phyloP scores from a whole-genome alignment of 179 eudicot genomes.

The Silene coronaria region DNA sequence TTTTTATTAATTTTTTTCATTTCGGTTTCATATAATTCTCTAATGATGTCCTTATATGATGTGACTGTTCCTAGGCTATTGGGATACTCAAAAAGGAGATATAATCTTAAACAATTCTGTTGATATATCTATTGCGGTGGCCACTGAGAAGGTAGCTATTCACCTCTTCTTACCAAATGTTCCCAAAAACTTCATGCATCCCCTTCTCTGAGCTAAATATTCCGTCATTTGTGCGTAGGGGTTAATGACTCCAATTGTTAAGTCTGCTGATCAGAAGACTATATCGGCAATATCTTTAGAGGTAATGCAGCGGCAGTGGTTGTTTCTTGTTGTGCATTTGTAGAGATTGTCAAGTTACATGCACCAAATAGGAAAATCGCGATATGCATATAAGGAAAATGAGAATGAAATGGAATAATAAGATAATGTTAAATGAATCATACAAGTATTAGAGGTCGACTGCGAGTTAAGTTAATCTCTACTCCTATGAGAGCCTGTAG shows the following conservation, averaged over 20 bases:
- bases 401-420: background rate
- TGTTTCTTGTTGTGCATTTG: background rate
- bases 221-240: constrained; percentile 47
- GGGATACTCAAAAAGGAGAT: constrained; percentile 72
- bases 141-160: constrained; percentile 78
- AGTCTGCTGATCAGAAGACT: constrained; percentile 93
- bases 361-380: background rate
- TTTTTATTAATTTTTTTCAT: background rate
- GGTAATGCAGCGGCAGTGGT: constrained; percentile 36
- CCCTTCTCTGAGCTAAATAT: constrained; percentile 18
- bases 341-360: background rate
- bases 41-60: constrained; percentile 6
- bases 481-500: background rate
- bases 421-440: background rate
- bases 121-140: constrained; percentile 97
- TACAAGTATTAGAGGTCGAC: background rate
- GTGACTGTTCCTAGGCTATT: constrained; percentile 51
- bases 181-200: background rate
- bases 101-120: constrained; percentile 53
- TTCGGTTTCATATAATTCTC: background rate
- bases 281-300: constrained; percentile 79
- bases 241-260: constrained; percentile 91
- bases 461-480: background rate
- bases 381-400: background rate
- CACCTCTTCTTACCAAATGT: background rate